phyloP scores from a whole-genome alignment of 2,329 filamentous ascomycete species.

The Leptosphaerulina australis region DNA sequence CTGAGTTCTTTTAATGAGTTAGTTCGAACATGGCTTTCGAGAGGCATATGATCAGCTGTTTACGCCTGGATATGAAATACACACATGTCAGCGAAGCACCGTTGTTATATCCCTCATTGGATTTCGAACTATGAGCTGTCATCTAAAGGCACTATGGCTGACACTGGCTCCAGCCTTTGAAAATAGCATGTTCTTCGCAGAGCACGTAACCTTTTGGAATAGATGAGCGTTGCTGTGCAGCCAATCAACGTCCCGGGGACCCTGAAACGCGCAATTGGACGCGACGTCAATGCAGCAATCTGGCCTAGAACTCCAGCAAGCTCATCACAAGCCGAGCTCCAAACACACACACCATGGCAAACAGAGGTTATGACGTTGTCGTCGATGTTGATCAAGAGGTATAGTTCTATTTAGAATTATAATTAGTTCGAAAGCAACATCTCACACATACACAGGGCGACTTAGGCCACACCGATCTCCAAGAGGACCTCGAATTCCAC shows the following conservation, averaged over 20 bases:
- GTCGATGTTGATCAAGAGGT: conserved; percentile 98
- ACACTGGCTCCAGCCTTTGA: no score
- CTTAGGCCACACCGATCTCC: conserved; percentile 95
- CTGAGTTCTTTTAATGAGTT: neutral
- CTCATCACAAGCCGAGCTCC: conserved; percentile 22
- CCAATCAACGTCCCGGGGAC: conserved; percentile 19
- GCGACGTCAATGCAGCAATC: conserved; percentile 43
- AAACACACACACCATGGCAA: conserved; percentile 63
- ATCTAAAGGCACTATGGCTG: no score
- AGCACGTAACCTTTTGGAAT: no score
- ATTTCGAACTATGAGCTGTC: no score
- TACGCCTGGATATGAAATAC: neutral
- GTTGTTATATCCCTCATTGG: no score
- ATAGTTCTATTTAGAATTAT: conserved; percentile 16
- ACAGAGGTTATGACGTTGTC: conserved; percentile 94
- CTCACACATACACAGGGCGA: conserved; percentile 71
- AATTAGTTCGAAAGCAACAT: neutral
- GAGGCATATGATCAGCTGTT: neutral
- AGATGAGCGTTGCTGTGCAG: no score
- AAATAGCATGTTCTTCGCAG: no score
- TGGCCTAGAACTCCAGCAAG: conserved; percentile 40
- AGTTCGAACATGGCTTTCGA: neutral
- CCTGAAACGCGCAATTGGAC: conserved; percentile 27
- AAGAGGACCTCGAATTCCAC: conserved; percentile 99
- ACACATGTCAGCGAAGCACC: no score